A percentile compares a stretch with the other conserved stretches of the same genome.
Conservation (phyloP, 73 alveolate genomes). For the Paramecium octaurelia region DNA sequence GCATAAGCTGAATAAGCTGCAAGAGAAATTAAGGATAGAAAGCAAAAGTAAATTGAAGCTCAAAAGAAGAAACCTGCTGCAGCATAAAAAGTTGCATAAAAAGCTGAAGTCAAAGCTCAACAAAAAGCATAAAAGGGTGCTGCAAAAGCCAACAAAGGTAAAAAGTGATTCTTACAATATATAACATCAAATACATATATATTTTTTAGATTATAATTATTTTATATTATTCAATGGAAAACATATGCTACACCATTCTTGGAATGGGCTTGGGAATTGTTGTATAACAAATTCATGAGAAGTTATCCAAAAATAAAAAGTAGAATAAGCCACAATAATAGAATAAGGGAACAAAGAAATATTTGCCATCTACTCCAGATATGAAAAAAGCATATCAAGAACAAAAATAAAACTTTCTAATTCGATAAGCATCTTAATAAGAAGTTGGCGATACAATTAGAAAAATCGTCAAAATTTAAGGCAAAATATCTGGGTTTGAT, state of each 20-base stretch:
- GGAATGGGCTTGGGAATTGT: not conserved
- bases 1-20: conserved; percentile 81
- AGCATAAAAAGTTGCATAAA: not conserved
- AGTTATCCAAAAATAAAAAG: not conserved
- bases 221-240: not conserved
- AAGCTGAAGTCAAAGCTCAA: conserved; percentile 32
- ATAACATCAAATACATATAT: not conserved
- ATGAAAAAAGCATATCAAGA: not conserved
- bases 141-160: not conserved
- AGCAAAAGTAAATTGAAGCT: conserved; percentile 62
- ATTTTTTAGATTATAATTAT: not conserved
- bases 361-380: not conserved
- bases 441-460: not conserved
- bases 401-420: not conserved
- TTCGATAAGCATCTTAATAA: not conserved
- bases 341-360: not conserved
- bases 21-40: conserved; percentile 85
- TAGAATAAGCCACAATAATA: not conserved
- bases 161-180: not conserved
- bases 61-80: conserved; percentile 5
- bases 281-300: not conserved
- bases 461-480: not conserved
- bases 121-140: conserved; percentile 26
- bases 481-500: not conserved
- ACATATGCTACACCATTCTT: not conserved